A percentile compares a stretch with the other conserved stretches of the same genome.
Evolutionary conservation across 2,329 filamentous ascomycete genomes (phyloP).

Genomic region (Calonectria pauciramosa): DNA sequence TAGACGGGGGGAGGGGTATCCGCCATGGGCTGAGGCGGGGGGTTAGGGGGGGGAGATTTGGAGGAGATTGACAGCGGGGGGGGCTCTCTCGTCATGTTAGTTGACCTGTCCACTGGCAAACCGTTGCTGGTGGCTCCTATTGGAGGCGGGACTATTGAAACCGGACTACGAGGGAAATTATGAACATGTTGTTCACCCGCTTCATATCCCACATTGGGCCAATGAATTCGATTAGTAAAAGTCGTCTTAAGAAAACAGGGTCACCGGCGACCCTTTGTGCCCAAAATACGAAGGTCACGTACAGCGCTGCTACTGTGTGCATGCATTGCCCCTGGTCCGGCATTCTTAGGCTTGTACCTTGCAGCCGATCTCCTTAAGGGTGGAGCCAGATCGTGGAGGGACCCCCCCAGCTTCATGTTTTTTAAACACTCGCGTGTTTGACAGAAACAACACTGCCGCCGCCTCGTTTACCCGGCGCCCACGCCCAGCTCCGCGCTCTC

Average conservation of each 20-base stretch:
- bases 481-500: neutral
- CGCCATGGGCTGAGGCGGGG: neutral
- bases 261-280: neutral
- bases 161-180: neutral
- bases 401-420: constrained; percentile 12
- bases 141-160: neutral
- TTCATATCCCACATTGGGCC: neutral
- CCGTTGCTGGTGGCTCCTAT: neutral
- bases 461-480: constrained; percentile 4
- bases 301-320: neutral
- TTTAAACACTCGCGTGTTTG: constrained; percentile 25
- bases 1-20: neutral
- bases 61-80: neutral
- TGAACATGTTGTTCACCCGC: constrained; percentile 1
- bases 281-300: constrained; percentile 21
- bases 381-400: constrained; percentile 19
- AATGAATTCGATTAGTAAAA: neutral
- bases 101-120: neutral
- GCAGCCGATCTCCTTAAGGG: constrained; percentile 1
- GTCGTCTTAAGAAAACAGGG: neutral
- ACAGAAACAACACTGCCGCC: constrained; percentile 18
- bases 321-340: constrained; percentile 9
- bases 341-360: constrained; percentile 11
- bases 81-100: neutral
- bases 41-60: neutral